Evolutionary conservation across 2,329 filamentous ascomycete species (phyloP), one percentile per base, ranked within the genome.

Genomic region (Nakataea oryzae): DNA sequence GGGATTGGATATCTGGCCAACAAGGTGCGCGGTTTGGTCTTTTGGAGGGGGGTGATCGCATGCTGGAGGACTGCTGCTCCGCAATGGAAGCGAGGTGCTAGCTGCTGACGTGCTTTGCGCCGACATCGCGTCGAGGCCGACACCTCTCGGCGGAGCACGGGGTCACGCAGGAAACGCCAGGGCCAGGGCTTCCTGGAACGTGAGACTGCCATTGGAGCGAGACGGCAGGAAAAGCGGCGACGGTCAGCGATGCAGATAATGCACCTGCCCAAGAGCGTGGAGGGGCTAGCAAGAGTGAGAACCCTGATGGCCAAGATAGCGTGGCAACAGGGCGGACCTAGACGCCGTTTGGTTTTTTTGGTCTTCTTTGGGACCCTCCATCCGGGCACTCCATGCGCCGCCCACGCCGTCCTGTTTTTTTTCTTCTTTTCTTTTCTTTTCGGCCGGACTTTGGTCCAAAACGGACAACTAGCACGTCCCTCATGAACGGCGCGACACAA

Each of bases 261-360:
- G 30, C 30, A 32, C 9, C 30, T 32, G 30, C 13, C 8, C 13
- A 11, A 32, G 30, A 8, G 13, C 30, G 30, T 8, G 30, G 30
- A 32, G 30, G 30, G 30, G 30, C 30, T 32, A 32, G 30, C 30
- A 32, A 32, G 30, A 32, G 2, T 61, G 60, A 57, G 60, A 56
- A 61, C 60, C 60, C 57, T 61, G 60, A 61, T 61, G 60, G 60
- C 54, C 54, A 61, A 27, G 54, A 55, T 61, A 56, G 54, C 30
- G 54, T 47, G n/a, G 14, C 34, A 30, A 34, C 28, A 34, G 30
- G 13, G 30, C 13, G 30, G 30, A 12, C 30, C 13, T 11, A 12
- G 30, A 12, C 3, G 30, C 6, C 30, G 30, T 30, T 30, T 30
- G 30, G 5, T 30, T 30, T 30, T 30, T 30, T 30, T 30, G 5